Base-by-base conservation (phyloP, 805 yeast species). In the Komagataella phaffii region DNA sequence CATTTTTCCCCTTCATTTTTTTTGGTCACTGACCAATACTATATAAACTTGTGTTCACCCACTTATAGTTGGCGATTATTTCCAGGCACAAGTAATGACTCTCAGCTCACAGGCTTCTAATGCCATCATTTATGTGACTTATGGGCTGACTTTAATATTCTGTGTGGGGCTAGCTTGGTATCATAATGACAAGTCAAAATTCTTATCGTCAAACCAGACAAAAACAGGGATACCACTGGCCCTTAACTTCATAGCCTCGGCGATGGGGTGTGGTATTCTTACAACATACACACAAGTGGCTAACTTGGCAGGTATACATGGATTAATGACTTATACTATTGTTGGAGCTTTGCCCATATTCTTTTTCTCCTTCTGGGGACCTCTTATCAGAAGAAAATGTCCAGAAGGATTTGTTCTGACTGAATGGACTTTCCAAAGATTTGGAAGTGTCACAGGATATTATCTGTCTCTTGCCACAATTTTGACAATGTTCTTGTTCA, bases 341-440 rank as follows among this genome's bases (percentile, higher is more conserved):
- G 69, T 84, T 17, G 93, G 96, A 44, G 83, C 96, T 1, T 64
- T 90, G 49, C 97, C 97, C 3, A 83, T 90, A 67, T 72, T 86
- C 54, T 66, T 87, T n/a, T 90, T 90, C 71, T 87, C 93, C 0
- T 75, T 77, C 51, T 67, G 86, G 53, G 96, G 96, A 0, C 96
- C 97, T 1, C 62, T 80, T 7, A 82, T 90, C 53, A 73, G 96
- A 56, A 76, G 71, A 53, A 76, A 77, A 57, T 86, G 95, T 58
- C 97, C 97, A 0, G 79, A 86, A 7, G 97, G 96, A 2, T 90
- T 90, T 64, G 89, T 90, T 24, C 69, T 90, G 58, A 88, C 96
- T 3, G 96, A 90, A 63, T 90, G 97, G 97, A 91, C 88, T n/a
- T 77, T 87, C 61, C 79, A 78, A 48, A 72, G 96, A 58, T 90